phyloP scores from a whole-genome alignment of 2,329 filamentous ascomycete genomes.

The Trichoderma oligosporum region DNA sequence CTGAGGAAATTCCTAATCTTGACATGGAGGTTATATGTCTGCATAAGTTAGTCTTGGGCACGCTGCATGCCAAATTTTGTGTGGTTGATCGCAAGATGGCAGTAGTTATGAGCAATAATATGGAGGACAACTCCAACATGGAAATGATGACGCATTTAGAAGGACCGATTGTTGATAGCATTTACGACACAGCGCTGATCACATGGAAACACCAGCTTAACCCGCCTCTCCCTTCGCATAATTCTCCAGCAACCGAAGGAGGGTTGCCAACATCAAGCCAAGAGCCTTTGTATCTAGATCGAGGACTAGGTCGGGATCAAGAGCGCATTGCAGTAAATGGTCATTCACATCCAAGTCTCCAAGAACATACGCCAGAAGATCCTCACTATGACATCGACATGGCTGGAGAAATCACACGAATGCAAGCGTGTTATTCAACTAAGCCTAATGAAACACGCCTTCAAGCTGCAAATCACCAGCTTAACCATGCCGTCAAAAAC shows the following conservation, averaged over 20 bases:
- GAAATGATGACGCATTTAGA: slow-evolving; percentile 78
- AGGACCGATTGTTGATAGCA: slow-evolving; percentile 69
- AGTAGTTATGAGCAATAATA: slow-evolving; percentile 73
- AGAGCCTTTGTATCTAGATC: slow-evolving; percentile 1
- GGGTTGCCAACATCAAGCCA: slow-evolving; percentile 7
- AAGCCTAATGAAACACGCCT: slow-evolving; percentile 50
- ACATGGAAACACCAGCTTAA: slow-evolving; percentile 62
- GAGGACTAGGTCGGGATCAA: background rate
- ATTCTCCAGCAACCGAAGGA: background rate
- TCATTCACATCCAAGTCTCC: slow-evolving; percentile 30
- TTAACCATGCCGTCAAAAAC: slow-evolving; percentile 59
- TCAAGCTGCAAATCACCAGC: slow-evolving; percentile 58
- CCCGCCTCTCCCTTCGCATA: slow-evolving; percentile 19
- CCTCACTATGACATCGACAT: slow-evolving; percentile 63
- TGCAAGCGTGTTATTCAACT: slow-evolving; percentile 55
- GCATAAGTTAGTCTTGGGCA: slow-evolving; percentile 66
- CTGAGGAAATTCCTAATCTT: slow-evolving; percentile 65
- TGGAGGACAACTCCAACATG: slow-evolving; percentile 72
- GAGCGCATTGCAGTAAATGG: background rate
- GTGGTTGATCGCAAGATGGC: slow-evolving; percentile 69
- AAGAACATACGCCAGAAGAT: slow-evolving; percentile 55
- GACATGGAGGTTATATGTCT: slow-evolving; percentile 71
- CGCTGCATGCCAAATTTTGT: slow-evolving; percentile 75
- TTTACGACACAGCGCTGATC: slow-evolving; percentile 71
- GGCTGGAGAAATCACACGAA: slow-evolving; percentile 56